Evolutionary conservation across 2,329 filamentous ascomycete genomes (phyloP), one percentile per base, ranked within the genome.

Genomic region (Chaetomium olivaceum): DNA sequence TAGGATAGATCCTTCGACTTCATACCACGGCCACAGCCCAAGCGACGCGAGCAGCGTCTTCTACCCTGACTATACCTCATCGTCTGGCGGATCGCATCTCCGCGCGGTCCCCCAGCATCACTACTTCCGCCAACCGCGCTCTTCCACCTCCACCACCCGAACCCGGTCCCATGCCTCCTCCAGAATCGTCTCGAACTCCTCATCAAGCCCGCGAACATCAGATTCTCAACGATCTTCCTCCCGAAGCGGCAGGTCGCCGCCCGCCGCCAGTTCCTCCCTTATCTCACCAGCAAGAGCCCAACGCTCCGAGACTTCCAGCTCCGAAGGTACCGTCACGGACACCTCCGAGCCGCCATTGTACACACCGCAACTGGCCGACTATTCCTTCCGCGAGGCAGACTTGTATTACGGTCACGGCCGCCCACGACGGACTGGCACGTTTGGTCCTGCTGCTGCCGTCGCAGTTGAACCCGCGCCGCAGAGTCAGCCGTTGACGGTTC

Each of bases 311-410:
- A 33, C 27, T 27, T 31, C 29, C 16, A 55, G 7, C 52, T 55
- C 52, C 16, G 29, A 55, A 6, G 52, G 52, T 23, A 48, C 36
- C 9, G 12, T 58, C 23, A 8, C 25, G 12, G 36, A 46, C 16
- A 58, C 56, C 2, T n/a, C 56, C 14, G 23, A 58, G 7, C 36
- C 23, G 16, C 25, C 56, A 14, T 39, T 29, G 1, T 21, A 31
- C 29, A 25, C 36, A 12, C 36, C 58, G 58, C 43, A 60, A 1
- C 25, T 27, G 46, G 16, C 43, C 4, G 46, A 60, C 27, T 60
- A 60, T 19, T 23, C 58, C n/a, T 51, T 60, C 39, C 58, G 58
- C 43, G 58, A 60, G 43, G 58, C 58, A 7, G 58, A 60, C n/a
- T 5, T 60, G 27, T 60, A 60, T 12, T 60, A 60, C 46, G 43